A percentile compares a stretch with the other conserved stretches of the same genome.
These are phyloP conservation scores for Kodamaea ohmeri DNA, from an alignment of 1,139 yeast genomes.

Conservation along the genomic window DNA sequence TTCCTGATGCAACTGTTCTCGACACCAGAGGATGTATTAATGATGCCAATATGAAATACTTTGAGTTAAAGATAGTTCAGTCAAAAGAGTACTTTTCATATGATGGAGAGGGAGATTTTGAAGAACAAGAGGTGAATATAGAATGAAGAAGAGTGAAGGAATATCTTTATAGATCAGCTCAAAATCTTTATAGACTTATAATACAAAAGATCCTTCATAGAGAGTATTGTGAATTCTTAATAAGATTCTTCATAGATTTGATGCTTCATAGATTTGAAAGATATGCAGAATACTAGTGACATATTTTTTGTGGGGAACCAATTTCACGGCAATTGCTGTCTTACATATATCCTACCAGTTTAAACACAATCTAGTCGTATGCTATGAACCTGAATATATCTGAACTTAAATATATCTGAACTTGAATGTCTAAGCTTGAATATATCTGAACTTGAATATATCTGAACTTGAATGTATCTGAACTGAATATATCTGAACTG, in stretches of 20 bases:
- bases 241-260: too few relatives aligned
- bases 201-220: not conserved
- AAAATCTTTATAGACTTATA: not conserved
- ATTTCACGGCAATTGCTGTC: too few relatives aligned
- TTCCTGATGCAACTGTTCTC: conserved; percentile 4
- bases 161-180: not conserved
- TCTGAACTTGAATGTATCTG: too few relatives aligned
- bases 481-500: too few relatives aligned
- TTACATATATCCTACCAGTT: too few relatives aligned
- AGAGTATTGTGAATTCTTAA: too few relatives aligned
- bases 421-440: too few relatives aligned
- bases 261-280: not conserved
- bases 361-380: too few relatives aligned
- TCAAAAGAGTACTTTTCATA: conserved; percentile 30
- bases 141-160: conserved; percentile 1
- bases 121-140: conserved; percentile 2
- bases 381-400: too few relatives aligned
- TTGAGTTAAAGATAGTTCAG: conserved; percentile 41
- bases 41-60: conserved; percentile 38
- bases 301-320: too few relatives aligned
- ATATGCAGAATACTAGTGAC: not conserved
- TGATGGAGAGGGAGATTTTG: conserved; percentile 22
- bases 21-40: conserved; percentile 30
- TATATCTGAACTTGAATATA: too few relatives aligned
- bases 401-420: too few relatives aligned